Conservation (phyloP, 208 protist genomes). For the Leptomonas seymouri region DNA sequence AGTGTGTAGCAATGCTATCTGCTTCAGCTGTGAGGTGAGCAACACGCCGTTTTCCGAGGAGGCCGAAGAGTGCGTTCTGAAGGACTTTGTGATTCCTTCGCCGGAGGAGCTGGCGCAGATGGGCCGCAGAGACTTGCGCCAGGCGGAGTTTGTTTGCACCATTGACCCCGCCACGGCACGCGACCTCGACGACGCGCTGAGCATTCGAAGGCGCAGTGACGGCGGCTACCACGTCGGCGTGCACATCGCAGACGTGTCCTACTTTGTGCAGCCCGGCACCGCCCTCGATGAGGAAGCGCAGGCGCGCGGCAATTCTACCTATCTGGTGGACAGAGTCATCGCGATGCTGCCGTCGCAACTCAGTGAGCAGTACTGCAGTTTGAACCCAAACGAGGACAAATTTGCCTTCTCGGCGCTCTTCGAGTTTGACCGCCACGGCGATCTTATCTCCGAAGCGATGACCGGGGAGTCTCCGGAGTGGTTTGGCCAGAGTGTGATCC, state of each 20-base stretch:
- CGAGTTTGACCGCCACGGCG: slow-evolving; percentile 64
- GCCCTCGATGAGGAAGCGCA: slow-evolving; percentile 90
- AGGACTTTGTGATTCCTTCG: slow-evolving; percentile 47
- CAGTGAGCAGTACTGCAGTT: slow-evolving; percentile 87
- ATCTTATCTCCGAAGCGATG: slow-evolving; percentile 58
- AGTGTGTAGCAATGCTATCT: slow-evolving; percentile 59
- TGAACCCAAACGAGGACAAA: slow-evolving; percentile 87
- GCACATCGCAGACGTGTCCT: slow-evolving; percentile 95
- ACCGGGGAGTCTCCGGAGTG: slow-evolving; percentile 43
- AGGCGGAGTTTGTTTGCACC: slow-evolving; percentile 83
- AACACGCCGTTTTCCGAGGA: slow-evolving; percentile 66
- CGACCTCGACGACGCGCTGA: slow-evolving; percentile 92
- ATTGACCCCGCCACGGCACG: slow-evolving; percentile 88
- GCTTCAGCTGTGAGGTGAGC: slow-evolving; percentile 39
- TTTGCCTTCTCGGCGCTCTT: slow-evolving; percentile 91
- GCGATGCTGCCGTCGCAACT: slow-evolving; percentile 93
- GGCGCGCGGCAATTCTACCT: slow-evolving; percentile 78
- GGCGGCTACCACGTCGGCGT: slow-evolving; percentile 87
- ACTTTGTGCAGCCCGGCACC: slow-evolving; percentile 78
- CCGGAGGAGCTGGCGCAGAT: slow-evolving; percentile 42
- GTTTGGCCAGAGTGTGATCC: slow-evolving; percentile 91
- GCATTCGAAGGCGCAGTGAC: slow-evolving; percentile 42
- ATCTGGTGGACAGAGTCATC: slow-evolving; percentile 88
- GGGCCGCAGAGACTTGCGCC: slow-evolving; percentile 70
- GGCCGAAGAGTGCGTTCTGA: slow-evolving; percentile 62